Percentiles rank a stretch among this genome's conserved stretches.
Evolutionary conservation across 257 asterid species (phyloP).

Genomic region (Ajuga chamaepitys): DNA sequence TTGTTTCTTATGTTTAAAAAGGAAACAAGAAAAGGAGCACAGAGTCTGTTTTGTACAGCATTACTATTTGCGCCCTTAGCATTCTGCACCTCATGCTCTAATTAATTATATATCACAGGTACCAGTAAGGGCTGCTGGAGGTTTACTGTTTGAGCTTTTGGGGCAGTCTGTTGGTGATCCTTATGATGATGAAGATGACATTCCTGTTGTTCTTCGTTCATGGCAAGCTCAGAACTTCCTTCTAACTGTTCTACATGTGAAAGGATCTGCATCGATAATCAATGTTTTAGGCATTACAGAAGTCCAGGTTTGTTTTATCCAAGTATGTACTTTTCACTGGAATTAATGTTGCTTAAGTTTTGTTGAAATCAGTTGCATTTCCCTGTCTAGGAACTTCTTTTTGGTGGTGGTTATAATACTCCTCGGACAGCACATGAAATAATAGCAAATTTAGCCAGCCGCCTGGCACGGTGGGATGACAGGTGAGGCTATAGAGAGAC

Average conservation of each 20-base stretch:
- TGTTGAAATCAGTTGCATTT: slow-evolving; percentile 14
- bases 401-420: slow-evolving; percentile 73
- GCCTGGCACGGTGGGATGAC: slow-evolving; percentile 98
- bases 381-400: slow-evolving; percentile 60
- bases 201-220: slow-evolving; percentile 87
- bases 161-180: slow-evolving; percentile 99
- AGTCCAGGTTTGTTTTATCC: slow-evolving; percentile 62
- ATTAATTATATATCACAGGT: slow-evolving; percentile 48
- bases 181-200: slow-evolving; percentile 73
- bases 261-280: slow-evolving; percentile 69
- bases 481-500: slow-evolving; percentile 42
- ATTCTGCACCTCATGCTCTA: neutral
- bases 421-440: slow-evolving; percentile 79
- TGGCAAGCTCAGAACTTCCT: slow-evolving; percentile 92
- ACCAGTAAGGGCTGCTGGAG: slow-evolving; percentile 96
- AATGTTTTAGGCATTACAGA: slow-evolving; percentile 84
- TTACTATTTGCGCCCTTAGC: neutral
- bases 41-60: neutral
- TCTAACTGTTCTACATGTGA: slow-evolving; percentile 63
- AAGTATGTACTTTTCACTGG: neutral
- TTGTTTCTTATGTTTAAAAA: neutral
- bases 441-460: slow-evolving; percentile 67
- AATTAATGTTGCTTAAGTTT: slow-evolving; percentile 5
- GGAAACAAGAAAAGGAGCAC: neutral
- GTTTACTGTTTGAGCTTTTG: slow-evolving; percentile 86